Percentiles rank a stretch among this genome's conserved stretches.
phyloP scores from a whole-genome alignment of 768 basidiomycete species.

The Kondoa malvinella region DNA sequence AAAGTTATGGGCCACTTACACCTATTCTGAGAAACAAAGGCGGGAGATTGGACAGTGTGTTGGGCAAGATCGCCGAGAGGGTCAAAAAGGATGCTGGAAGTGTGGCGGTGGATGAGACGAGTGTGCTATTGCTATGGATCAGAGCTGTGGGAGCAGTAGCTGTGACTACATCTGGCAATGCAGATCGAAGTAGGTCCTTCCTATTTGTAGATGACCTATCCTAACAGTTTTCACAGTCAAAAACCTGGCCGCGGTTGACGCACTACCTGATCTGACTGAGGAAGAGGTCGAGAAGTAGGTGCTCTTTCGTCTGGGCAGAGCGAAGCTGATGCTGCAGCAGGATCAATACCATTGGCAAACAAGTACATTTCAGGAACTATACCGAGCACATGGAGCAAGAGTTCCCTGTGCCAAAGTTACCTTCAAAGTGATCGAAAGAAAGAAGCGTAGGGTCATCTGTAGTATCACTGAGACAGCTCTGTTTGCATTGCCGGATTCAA shows the following conservation, averaged over 20 bases:
- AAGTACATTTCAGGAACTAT: slow-evolving; percentile 30
- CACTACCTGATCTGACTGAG: slow-evolving; percentile 23
- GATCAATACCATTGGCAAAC: slow-evolving; percentile 29
- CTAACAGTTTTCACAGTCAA: not conserved
- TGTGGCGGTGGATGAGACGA: slow-evolving; percentile 22
- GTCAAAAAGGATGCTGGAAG: slow-evolving; percentile 23
- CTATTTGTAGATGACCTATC: slow-evolving; percentile 16
- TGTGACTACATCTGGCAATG: slow-evolving; percentile 26
- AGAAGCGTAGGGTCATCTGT: too few relatives aligned
- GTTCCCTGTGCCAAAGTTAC: slow-evolving; percentile 27
- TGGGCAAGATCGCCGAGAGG: slow-evolving; percentile 26
- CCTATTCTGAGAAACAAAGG: slow-evolving; percentile 26
- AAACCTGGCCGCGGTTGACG: slow-evolving; percentile 10
- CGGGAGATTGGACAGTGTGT: slow-evolving; percentile 25
- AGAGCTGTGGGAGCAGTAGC: slow-evolving; percentile 27
- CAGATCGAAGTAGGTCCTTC: slow-evolving; percentile 10
- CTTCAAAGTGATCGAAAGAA: slow-evolving; percentile 1
- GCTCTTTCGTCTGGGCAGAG: not conserved
- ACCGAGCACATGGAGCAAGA: slow-evolving; percentile 30
- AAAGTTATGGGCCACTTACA: slow-evolving; percentile 29
- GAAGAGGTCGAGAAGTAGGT: slow-evolving; percentile 29
- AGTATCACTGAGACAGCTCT: too few relatives aligned
- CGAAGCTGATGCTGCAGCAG: not conserved
- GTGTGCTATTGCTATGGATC: slow-evolving; percentile 29
- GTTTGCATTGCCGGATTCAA: too few relatives aligned